Evolutionary conservation across 1,139 yeast species (phyloP).

Genomic region (Lodderomyces jiufengensis): DNA sequence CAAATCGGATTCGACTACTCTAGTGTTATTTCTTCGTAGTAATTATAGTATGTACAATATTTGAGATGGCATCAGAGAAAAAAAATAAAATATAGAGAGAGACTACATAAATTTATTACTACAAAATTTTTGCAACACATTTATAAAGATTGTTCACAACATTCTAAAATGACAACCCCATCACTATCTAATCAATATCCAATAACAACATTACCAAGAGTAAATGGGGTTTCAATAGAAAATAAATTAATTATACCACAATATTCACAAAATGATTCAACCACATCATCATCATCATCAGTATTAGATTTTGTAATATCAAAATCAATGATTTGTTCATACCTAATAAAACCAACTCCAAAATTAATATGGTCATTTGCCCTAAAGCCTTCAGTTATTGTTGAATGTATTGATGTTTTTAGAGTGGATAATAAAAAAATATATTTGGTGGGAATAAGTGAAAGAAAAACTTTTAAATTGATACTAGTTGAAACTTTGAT

Average conservation of each 20-base stretch:
- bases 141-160: too few species aligned
- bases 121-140: neutral
- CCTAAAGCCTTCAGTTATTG: conserved; percentile 56
- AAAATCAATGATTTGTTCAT: conserved; percentile 70
- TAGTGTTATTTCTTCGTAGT: too few species aligned
- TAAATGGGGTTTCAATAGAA: conserved; percentile 31
- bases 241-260: conserved; percentile 32
- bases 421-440: conserved; percentile 19
- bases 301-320: conserved; percentile 63
- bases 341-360: conserved; percentile 76
- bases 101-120: neutral
- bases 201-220: conserved; percentile 39
- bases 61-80: conserved; percentile 5
- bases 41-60: too few species aligned
- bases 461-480: conserved; percentile 42
- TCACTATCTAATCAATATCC: conserved; percentile 23
- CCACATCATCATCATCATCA: conserved; percentile 10
- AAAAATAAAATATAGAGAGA: neutral
- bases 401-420: conserved; percentile 41
- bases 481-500: conserved; percentile 32
- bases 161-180: conserved; percentile 9
- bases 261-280: conserved; percentile 23
- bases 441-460: conserved; percentile 44
- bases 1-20: too few species aligned
- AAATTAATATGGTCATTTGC: conserved; percentile 72